Percentiles rank a stretch among this genome's conserved stretches.
Evolutionary conservation across 345 rosid genomes (phyloP).

Genomic region (Ceriops decandra): DNA sequence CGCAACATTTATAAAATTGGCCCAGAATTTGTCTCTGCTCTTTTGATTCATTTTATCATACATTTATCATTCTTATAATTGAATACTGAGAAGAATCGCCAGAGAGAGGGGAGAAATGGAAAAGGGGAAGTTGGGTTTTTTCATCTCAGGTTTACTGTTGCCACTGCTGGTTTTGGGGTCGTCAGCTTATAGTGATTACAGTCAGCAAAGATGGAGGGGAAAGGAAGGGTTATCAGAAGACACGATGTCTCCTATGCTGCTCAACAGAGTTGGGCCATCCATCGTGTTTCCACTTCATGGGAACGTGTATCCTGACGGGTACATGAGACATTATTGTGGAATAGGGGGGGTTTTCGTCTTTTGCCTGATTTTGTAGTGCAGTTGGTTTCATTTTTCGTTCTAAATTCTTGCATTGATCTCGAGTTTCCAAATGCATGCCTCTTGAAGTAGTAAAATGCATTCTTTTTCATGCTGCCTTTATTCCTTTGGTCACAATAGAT

Average conservation of each 20-base stretch:
- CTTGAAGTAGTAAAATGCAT: no score
- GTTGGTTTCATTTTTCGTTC: no score
- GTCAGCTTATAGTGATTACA: conserved; percentile 12
- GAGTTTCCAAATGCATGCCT: no score
- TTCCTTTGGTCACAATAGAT: no score
- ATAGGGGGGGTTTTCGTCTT: no score
- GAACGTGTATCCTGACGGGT: conserved; percentile 76
- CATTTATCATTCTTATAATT: background rate
- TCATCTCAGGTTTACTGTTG: background rate
- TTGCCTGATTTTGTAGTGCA: no score
- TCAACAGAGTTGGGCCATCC: conserved; percentile 52
- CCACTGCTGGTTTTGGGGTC: conserved; percentile 8
- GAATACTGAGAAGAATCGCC: background rate
- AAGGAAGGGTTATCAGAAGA: conserved; percentile 21
- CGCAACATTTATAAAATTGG: background rate
- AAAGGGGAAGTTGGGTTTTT: conserved; percentile 16
- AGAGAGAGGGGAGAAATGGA: background rate
- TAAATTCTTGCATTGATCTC: no score
- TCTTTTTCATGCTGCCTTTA: no score
- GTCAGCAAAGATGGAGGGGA: conserved; percentile 19
- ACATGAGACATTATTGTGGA: background rate
- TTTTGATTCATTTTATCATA: conserved; percentile 4
- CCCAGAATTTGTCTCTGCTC: background rate
- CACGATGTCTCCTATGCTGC: conserved; percentile 27
- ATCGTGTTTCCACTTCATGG: conserved; percentile 65